Evolutionary conservation across 1,139 yeast species (phyloP).

Genomic region (Pichia sp.): DNA sequence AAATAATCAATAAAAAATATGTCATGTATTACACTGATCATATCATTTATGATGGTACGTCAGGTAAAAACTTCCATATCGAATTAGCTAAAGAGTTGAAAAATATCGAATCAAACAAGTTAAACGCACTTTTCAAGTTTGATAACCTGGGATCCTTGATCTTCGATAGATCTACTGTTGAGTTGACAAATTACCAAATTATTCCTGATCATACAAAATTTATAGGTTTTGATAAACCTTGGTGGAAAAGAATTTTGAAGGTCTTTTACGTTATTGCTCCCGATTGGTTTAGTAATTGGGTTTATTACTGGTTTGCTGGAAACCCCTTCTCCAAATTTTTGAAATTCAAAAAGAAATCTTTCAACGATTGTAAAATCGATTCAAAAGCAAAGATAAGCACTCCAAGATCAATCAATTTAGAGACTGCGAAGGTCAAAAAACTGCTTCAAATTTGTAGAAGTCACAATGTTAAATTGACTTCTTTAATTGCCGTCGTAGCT

Average conservation of each 20-base stretch:
- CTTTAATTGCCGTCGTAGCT: constrained; percentile 9
- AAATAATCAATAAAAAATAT: constrained; percentile 10
- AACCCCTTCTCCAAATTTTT: constrained; percentile 4
- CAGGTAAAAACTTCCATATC: constrained; percentile 30
- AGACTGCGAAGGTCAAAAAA: background rate
- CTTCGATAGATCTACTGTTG: constrained; percentile 2
- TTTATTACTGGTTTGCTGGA: constrained; percentile 3
- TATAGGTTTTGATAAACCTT: background rate
- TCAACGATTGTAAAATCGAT: background rate
- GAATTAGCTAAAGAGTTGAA: constrained; percentile 20
- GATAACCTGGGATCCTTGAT: constrained; percentile 1
- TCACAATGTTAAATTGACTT: constrained; percentile 11
- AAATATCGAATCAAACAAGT: background rate
- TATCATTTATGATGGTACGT: constrained; percentile 32
- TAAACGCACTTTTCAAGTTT: background rate
- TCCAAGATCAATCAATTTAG: background rate
- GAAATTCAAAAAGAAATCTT: background rate
- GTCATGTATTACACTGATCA: constrained; percentile 30
- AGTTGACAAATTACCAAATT: background rate
- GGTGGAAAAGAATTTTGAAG: background rate
- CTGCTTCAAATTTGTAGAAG: constrained; percentile 4
- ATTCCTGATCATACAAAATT: constrained; percentile 4
- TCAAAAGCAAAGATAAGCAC: background rate
- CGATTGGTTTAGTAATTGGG: background rate
- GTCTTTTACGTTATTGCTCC: constrained; percentile 2